A percentile compares a stretch with the other conserved stretches of the same genome.
These are phyloP conservation scores for Podospora appendiculata DNA, from an alignment of 495 filamentous ascomycete genomes.

Conservation along the genomic window DNA sequence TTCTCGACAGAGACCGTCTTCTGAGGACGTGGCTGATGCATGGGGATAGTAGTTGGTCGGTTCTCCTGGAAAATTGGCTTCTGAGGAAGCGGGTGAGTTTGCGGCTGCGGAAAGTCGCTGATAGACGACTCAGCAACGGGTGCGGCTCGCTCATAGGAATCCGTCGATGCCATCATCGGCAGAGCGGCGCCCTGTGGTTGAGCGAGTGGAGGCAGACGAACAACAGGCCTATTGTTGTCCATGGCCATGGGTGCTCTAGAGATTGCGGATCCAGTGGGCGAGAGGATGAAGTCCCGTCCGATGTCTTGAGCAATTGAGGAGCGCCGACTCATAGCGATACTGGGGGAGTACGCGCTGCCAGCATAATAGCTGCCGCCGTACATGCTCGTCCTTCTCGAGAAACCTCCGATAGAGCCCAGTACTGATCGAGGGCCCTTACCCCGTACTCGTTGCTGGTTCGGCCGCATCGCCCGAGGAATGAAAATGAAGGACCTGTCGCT, in stretches of 20 bases:
- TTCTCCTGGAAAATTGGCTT: conserved; percentile 75
- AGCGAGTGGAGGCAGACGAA: conserved; percentile 70
- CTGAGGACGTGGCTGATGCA: conserved; percentile 94
- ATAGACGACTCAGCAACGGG: conserved; percentile 27
- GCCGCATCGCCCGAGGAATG: conserved; percentile 87
- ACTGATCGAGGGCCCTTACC: conserved; percentile 60
- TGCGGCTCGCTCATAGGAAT: conserved; percentile 8
- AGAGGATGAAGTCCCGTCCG: conserved; percentile 64
- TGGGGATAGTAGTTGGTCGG: conserved; percentile 65
- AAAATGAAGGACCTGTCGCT: conserved; percentile 93
- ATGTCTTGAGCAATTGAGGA: conserved; percentile 78
- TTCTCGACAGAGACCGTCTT: conserved; percentile 90
- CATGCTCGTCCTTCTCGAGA: conserved; percentile 62
- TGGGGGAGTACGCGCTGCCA: conserved; percentile 60
- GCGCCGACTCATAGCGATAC: conserved; percentile 80
- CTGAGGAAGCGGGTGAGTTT: conserved; percentile 55
- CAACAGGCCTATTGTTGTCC: conserved; percentile 66
- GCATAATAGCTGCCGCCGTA: conserved; percentile 65
- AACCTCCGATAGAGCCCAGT: conserved; percentile 57
- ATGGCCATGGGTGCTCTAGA: conserved; percentile 54
- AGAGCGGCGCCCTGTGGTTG: conserved; percentile 26
- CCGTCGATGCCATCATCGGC: conserved; percentile 6
- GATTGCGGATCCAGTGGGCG: conserved; percentile 69
- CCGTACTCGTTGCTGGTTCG: conserved; percentile 77
- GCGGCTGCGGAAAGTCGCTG: conserved; percentile 45